Conservation (phyloP, 495 filamentous ascomycete genomes). For the Chaetomium cochliodes region DNA sequence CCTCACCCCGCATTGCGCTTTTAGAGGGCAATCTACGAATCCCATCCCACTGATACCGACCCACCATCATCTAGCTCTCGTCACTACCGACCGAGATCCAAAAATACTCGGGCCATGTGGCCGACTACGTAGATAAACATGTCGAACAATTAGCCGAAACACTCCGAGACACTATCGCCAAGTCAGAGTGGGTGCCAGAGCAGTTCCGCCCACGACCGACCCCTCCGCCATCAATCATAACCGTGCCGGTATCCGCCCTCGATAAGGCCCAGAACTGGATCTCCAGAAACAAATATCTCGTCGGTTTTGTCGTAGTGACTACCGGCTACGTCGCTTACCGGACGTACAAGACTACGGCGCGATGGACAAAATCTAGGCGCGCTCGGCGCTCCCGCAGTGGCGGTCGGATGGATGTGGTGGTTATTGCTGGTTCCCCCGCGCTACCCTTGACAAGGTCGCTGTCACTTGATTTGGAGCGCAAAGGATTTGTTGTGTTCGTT, state of each 20-base stretch:
- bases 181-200: slow-evolving; percentile 68
- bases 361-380: slow-evolving; percentile 63
- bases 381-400: slow-evolving; percentile 78
- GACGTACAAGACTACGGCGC: slow-evolving; percentile 59
- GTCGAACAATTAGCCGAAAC: slow-evolving; percentile 66
- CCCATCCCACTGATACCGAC: background rate
- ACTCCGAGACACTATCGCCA: slow-evolving; percentile 61
- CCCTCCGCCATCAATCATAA: slow-evolving; percentile 43
- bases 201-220: slow-evolving; percentile 60
- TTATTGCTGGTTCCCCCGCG: slow-evolving; percentile 78
- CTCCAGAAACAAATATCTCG: slow-evolving; percentile 65
- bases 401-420: slow-evolving; percentile 84
- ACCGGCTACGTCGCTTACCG: slow-evolving; percentile 67
- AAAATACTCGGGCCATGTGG: slow-evolving; percentile 48
- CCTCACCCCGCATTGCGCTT: slow-evolving; percentile 12
- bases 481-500: slow-evolving; percentile 91
- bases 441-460: slow-evolving; percentile 79
- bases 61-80: slow-evolving; percentile 54
- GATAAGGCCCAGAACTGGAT: slow-evolving; percentile 59
- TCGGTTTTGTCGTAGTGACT: slow-evolving; percentile 64
- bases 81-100: slow-evolving; percentile 68
- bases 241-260: slow-evolving; percentile 38
- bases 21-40: background rate
- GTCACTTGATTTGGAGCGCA: slow-evolving; percentile 78
- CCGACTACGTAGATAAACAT: slow-evolving; percentile 72